phyloP scores from a whole-genome alignment of 257 asterid species.

The Rhazya stricta region DNA sequence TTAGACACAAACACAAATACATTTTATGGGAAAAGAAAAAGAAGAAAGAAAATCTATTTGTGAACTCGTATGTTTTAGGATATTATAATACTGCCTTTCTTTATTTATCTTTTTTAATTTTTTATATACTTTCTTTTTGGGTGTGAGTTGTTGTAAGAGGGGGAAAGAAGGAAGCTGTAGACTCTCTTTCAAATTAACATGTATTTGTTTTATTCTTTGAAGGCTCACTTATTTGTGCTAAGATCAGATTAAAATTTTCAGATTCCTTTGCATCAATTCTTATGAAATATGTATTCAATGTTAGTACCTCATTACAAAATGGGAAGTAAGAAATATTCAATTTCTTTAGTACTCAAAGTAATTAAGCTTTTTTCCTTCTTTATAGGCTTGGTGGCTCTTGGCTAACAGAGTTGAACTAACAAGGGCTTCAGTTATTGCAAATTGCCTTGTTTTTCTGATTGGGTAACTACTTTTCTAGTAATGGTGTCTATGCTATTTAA shows the following conservation, averaged over 20 bases:
- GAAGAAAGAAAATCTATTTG: neutral
- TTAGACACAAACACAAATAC: neutral
- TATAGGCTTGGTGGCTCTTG: constrained; percentile 96
- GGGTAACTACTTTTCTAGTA: constrained; percentile 46
- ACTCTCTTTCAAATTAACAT: neutral
- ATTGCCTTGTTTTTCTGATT: constrained; percentile 65
- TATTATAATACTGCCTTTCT: too few relatives aligned
- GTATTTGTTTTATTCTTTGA: neutral
- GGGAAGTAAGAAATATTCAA: neutral
- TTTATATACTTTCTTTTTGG: neutral
- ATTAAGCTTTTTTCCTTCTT: constrained; percentile 21
- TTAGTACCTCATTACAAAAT: neutral
- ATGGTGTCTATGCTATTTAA: neutral
- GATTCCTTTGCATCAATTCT: neutral
- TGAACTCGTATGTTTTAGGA: neutral
- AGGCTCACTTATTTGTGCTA: neutral
- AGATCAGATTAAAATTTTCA: neutral
- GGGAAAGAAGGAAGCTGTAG: neutral
- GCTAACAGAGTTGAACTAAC: constrained; percentile 68
- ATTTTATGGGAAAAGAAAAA: neutral
- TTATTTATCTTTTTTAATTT: too few relatives aligned
- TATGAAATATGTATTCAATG: neutral
- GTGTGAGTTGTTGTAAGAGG: neutral
- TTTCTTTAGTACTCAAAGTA: neutral
- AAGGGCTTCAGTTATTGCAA: constrained; percentile 65